Conservation (phyloP, 352 stramenopile genomes). For the Phytophthora litchii region DNA sequence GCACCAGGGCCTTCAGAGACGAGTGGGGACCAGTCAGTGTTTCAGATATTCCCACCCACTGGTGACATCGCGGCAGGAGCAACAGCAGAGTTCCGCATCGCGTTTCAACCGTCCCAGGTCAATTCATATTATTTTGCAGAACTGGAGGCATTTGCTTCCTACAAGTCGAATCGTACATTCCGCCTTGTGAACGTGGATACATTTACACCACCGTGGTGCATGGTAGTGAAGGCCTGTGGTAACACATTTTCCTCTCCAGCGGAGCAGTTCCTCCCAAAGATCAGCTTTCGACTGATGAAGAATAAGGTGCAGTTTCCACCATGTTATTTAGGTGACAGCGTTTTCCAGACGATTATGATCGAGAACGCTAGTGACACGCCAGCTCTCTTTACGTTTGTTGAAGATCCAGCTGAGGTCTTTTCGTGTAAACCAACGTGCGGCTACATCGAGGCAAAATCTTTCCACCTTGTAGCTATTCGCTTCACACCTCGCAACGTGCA, state of each 20-base stretch:
- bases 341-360: constrained; percentile 90
- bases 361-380: constrained; percentile 91
- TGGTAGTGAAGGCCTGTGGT: constrained; percentile 73
- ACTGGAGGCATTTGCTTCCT: constrained; percentile 88
- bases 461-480: constrained; percentile 83
- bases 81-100: constrained; percentile 81
- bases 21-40: constrained; percentile 33
- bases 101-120: constrained; percentile 70
- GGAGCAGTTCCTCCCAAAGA: constrained; percentile 91
- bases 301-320: constrained; percentile 83
- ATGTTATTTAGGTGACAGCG: constrained; percentile 87
- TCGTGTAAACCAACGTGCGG: constrained; percentile 70
- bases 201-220: constrained; percentile 91
- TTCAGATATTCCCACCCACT: constrained; percentile 75
- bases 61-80: constrained; percentile 82
- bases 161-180: constrained; percentile 94
- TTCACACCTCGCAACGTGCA: constrained; percentile 60
- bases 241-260: constrained; percentile 88
- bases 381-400: constrained; percentile 82
- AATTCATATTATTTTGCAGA: constrained; percentile 93
- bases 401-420: constrained; percentile 70
- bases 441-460: constrained; percentile 78
- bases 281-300: constrained; percentile 60
- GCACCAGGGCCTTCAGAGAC: constrained; percentile 14
- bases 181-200: constrained; percentile 92